Conservation (phyloP, 2,329 filamentous ascomycete species). For the Exophiala bonariae region DNA sequence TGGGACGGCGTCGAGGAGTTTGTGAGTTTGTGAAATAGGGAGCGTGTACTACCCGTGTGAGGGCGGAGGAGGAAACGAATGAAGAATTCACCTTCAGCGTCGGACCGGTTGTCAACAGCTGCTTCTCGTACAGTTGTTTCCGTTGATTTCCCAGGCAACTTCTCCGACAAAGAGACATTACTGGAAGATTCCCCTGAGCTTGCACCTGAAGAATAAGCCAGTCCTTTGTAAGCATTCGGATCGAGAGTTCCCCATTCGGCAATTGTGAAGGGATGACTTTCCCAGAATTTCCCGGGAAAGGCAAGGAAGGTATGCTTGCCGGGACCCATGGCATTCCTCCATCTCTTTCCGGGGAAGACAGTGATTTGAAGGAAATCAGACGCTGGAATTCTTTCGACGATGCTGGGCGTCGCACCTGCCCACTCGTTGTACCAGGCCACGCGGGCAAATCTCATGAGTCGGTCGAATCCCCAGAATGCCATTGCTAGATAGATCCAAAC, state of each 20-base stretch:
- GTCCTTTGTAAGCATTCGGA: neutral
- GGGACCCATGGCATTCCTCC: conserved; percentile 18
- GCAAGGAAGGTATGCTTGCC: conserved; percentile 17
- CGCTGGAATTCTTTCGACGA: conserved; percentile 45
- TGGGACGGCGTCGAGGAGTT: neutral
- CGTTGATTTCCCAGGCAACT: neutral
- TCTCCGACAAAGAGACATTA: neutral
- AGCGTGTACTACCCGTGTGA: conserved; percentile 7
- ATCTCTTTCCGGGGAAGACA: conserved; percentile 28
- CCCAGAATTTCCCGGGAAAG: conserved; percentile 19
- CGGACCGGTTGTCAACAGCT: neutral
- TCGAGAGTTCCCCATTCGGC: conserved; percentile 12
- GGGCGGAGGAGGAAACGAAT: conserved; percentile 10
- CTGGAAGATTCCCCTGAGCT: neutral
- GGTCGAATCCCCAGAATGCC: conserved; percentile 50
- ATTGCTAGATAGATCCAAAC: conserved; percentile 47
- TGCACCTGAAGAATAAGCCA: no score
- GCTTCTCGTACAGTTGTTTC: neutral
- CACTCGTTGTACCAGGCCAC: conserved; percentile 42
- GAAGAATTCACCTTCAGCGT: conserved; percentile 4
- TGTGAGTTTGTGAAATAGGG: neutral
- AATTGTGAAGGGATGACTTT: conserved; percentile 21
- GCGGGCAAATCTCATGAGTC: conserved; percentile 41
- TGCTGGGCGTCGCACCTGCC: conserved; percentile 34
- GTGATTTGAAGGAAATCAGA: conserved; percentile 22